These are phyloP conservation scores for Peronospora destructor DNA, from an alignment of 352 stramenopile species.

Conservation along the genomic window DNA sequence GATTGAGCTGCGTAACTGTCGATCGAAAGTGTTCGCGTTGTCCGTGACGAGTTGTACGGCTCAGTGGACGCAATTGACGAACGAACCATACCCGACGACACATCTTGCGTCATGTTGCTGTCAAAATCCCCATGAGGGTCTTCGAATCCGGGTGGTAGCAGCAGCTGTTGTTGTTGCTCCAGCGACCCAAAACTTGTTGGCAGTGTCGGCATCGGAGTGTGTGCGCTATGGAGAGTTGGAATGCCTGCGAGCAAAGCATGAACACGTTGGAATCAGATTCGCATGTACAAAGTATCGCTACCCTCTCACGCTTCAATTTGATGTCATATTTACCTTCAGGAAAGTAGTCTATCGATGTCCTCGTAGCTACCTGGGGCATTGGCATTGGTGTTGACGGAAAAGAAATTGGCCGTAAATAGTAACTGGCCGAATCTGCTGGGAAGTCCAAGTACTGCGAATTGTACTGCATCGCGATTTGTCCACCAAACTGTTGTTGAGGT, in stretches of 20 bases:
- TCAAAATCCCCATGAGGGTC: conserved; percentile 9
- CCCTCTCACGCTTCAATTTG: not conserved
- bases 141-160: conserved; percentile 5
- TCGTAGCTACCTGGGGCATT: not conserved
- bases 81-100: conserved; percentile 5
- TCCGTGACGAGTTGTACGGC: not conserved
- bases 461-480: conserved; percentile 10
- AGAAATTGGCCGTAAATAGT: conserved; percentile 10
- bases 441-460: conserved; percentile 13
- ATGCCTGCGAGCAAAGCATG: conserved; percentile 11
- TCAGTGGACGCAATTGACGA: conserved; percentile 1
- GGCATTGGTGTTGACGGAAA: conserved; percentile 3
- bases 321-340: conserved; percentile 14
- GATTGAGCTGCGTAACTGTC: conserved; percentile 1
- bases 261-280: not conserved
- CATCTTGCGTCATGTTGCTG: not conserved
- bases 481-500: conserved; percentile 9
- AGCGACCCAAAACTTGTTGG: conserved; percentile 16
- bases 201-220: conserved; percentile 13
- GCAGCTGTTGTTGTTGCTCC: conserved; percentile 6
- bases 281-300: not conserved
- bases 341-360: conserved; percentile 17
- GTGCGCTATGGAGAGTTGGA: conserved; percentile 12
- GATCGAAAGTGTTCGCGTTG: conserved; percentile 3
- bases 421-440: conserved; percentile 4